phyloP scores from a whole-genome alignment of 768 basidiomycete species.

The Heimioporus sp. region DNA sequence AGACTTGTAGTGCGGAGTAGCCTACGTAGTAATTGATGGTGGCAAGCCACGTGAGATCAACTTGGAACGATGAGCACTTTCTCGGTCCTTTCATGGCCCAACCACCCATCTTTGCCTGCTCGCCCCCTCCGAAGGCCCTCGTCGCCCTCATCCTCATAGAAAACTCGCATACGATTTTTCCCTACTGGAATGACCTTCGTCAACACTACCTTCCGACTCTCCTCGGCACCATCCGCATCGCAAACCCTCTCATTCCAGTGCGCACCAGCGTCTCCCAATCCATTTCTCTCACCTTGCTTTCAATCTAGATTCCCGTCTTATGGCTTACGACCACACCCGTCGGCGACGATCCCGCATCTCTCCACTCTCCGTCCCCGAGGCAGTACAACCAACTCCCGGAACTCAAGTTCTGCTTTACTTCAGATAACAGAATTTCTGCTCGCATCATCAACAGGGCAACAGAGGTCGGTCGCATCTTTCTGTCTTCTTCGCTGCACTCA shows the following conservation, averaged over 20 bases:
- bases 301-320: slow-evolving; percentile 34
- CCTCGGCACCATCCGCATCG: slow-evolving; percentile 38
- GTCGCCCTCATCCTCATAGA: slow-evolving; percentile 52
- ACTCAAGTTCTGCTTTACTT: slow-evolving; percentile 41
- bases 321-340: slow-evolving; percentile 46
- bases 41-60: background rate
- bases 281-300: slow-evolving; percentile 1
- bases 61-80: too few species aligned
- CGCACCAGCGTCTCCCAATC: slow-evolving; percentile 16
- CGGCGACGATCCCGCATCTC: slow-evolving; percentile 24
- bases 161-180: slow-evolving; percentile 47
- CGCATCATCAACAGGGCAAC: slow-evolving; percentile 42
- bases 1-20: too few species aligned
- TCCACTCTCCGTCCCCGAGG: slow-evolving; percentile 31
- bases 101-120: slow-evolving; percentile 23
- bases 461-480: slow-evolving; percentile 34
- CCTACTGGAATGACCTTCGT: slow-evolving; percentile 48
- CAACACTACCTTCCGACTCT: slow-evolving; percentile 45
- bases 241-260: slow-evolving; percentile 42
- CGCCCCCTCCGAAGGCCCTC: slow-evolving; percentile 18
- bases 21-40: too few species aligned
- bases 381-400: slow-evolving; percentile 43
- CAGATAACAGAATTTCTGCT: slow-evolving; percentile 44
- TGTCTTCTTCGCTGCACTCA: background rate
- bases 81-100: slow-evolving; percentile 1